Base-by-base conservation (phyloP, 1,139 yeast genomes). In the Scheffersomyces segobiensis region DNA sequence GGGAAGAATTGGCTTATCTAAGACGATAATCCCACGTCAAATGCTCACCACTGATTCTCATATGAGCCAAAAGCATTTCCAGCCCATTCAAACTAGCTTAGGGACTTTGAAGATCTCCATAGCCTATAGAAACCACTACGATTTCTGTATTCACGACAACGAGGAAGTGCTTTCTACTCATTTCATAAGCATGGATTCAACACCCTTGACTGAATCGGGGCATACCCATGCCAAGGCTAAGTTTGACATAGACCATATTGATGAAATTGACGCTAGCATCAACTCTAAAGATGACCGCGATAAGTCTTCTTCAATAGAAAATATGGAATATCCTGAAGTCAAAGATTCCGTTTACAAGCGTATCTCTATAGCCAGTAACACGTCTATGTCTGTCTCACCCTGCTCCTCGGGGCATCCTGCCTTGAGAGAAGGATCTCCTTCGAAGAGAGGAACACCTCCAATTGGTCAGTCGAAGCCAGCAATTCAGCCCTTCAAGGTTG, bases 1-100 rank as follows among this genome's bases (percentile, higher is more conserved):
- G 66, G 97, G 97, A 1, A 76, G 98, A 62, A 84, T 92, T 26
- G 98, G 98, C 0, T 79, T 93, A 57, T 87, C 93, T 59, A 89
- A 88, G 67, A 78, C 88, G 1, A 82, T 92, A 1, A 79, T 85
- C 5, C 86, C 73, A 60, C 80, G 69, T 63, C 82, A 67, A 69
- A 76, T 67, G 74, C 69, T 64, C 62, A 71, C 65, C 67, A 74
- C 78, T 0, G 84, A 81, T 19, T 71, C 85, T 12, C 93, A 88
- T 67, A 72, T 88, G 60, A 81, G 81, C 24, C 89, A 86, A 56
- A 85, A 84, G 67, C 80, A 80, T 58, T 84, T 95, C 59, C 81
- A 84, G 12, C 91, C 96, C 0, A 85, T 95, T 2, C 81, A 82
- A 58, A 91, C 97, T 0, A 86, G 90, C 17, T 77, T 85, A 53